Evolutionary conservation across 2,329 filamentous ascomycete species (phyloP).

Genomic region (Diplodia sapinea): DNA sequence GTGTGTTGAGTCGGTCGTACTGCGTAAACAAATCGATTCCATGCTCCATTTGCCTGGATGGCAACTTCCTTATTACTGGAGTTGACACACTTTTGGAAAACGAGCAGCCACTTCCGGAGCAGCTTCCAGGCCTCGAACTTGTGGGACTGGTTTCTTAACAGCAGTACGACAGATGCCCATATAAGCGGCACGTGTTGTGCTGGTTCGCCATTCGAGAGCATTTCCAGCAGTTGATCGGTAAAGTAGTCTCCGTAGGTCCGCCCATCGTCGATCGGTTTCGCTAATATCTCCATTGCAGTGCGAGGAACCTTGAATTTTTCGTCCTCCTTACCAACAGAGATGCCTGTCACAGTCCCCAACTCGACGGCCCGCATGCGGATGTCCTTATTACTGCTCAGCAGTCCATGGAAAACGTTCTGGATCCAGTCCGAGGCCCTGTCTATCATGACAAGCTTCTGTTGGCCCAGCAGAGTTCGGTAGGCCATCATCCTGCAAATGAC

Average conservation of each 20-base stretch:
- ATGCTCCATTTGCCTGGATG: constrained; percentile 82
- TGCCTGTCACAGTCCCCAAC: constrained; percentile 73
- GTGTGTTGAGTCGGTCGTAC: constrained; percentile 68
- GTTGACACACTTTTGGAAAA: constrained; percentile 86
- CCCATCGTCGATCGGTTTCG: constrained; percentile 57
- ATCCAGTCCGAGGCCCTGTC: constrained; percentile 76
- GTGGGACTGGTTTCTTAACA: constrained; percentile 69
- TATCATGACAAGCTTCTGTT: constrained; percentile 73
- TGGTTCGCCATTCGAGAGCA: constrained; percentile 65
- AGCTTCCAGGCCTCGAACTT: constrained; percentile 71
- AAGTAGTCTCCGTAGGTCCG: constrained; percentile 73
- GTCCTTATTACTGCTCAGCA: constrained; percentile 79
- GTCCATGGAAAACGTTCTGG: constrained; percentile 77
- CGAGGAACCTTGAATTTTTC: constrained; percentile 61
- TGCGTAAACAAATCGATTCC: constrained; percentile 82
- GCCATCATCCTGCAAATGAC: constrained; percentile 76
- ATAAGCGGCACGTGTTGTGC: constrained; percentile 78
- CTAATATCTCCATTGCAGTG: constrained; percentile 68
- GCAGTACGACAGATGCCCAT: constrained; percentile 82
- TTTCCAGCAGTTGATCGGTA: constrained; percentile 67
- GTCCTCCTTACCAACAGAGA: constrained; percentile 71
- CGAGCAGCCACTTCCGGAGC: constrained; percentile 73
- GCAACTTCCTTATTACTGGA: constrained; percentile 67
- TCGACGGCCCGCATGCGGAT: constrained; percentile 76
- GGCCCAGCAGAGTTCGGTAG: constrained; percentile 77